Evolutionary conservation across 148 eudicot species (phyloP).

Genomic region (Talinum fruticosum): DNA sequence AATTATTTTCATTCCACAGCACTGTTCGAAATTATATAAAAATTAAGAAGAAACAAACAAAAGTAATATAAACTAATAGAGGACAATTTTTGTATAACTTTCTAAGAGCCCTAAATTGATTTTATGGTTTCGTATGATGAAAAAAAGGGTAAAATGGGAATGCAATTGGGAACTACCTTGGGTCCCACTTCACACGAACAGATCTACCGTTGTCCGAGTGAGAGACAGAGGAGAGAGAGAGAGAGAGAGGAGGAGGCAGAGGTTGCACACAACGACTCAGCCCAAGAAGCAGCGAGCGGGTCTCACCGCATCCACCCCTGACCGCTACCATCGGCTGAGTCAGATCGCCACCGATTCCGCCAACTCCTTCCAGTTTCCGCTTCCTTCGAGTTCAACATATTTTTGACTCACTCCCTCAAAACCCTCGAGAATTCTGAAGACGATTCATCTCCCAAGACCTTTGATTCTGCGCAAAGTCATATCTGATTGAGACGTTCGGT

Average conservation of each 20-base stretch:
- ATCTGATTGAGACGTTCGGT: neutral
- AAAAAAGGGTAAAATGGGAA: neutral
- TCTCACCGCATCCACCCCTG: neutral
- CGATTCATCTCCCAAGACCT: neutral
- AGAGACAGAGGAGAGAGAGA: neutral
- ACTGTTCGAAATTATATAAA: too few relatives aligned
- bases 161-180: neutral
- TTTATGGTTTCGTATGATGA: too few relatives aligned
- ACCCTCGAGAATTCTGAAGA: neutral
- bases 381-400: neutral
- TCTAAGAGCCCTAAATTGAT: too few relatives aligned
- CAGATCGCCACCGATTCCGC: neutral
- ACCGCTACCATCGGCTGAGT: neutral
- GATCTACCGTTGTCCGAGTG: neutral
- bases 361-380: neutral
- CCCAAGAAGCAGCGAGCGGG: neutral
- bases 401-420: neutral
- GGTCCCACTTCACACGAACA: conserved; percentile 1
- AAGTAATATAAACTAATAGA: too few relatives aligned
- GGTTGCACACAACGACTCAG: neutral
- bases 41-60: too few relatives aligned
- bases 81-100: too few relatives aligned
- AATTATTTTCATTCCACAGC: too few relatives aligned
- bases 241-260: neutral
- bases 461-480: neutral